Base-by-base conservation (phyloP, 1,284 basidiomycete genomes). In the Puccinia horiana region DNA sequence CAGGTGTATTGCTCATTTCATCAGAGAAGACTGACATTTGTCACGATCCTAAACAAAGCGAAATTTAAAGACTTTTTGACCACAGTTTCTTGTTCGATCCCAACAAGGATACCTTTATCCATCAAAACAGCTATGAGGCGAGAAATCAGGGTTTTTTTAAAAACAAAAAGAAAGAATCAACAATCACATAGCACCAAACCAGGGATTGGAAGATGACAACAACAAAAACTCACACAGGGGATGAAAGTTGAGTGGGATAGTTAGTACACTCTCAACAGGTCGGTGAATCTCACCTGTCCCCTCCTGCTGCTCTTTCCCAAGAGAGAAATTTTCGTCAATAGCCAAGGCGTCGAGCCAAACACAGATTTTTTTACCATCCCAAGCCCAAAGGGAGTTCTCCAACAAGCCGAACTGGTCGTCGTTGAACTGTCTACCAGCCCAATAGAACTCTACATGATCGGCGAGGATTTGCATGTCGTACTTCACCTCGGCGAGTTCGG, bases 381-480 rank as follows among this genome's bases (percentile, higher is more conserved):
- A 99, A 0, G 93, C 96, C 96, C 96, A 99, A 18, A 99, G 89
- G 11, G 95, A 97, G 88, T 99, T 98, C 86, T 98, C 96, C 42
- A 99, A 89, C 1, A 94, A 92, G 2, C 93, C 93, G 49, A 98
- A 94, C 37, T 42, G 29, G n/a, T 18, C 14, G 76, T 98, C 88
- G 3, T 12, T 44, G 37, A 58, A 54, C 32, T 58, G 78, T 49
- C 42, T 70, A 88, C 98, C 96, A 63, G 96, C 98, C 96, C 96
- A 99, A 88, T 96, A 99, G 86, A 96, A 95, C 86, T 99, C 96
- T 83, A 99, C 94, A 40, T 92, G 91, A 85, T 98, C 94, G 0
- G 96, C 94, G 40, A 99, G 92, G 63, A 99, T 93, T 85, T 98
- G 96, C 90, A 98, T 92, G 87, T 99, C 96, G 87, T 99, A 99